Evolutionary conservation across 2,329 filamentous ascomycete genomes (phyloP), one percentile per base, ranked within the genome.

Genomic region (Lachnellula willkommii): DNA sequence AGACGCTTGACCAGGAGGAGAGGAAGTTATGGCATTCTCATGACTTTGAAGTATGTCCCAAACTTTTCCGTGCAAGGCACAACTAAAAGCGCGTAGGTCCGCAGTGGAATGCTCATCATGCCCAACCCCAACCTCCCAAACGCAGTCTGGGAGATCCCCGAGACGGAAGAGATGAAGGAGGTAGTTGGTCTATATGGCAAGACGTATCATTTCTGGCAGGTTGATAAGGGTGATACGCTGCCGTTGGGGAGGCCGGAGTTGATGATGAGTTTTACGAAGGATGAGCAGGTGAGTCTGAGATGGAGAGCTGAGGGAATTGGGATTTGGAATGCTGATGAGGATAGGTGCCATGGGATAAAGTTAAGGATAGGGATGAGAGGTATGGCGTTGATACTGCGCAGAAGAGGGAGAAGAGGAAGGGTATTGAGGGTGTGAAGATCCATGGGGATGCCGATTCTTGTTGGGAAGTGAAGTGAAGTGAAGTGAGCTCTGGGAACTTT

Each of bases 171-270:
- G 71, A 94, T 95, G 89, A 82, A 87, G 60, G 79, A 91, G 56
- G 78, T 94, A 0, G 73, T 90, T 3, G 77, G 80, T 0, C 69
- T 94, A 2, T 95, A 95, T 66, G 90, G 90, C 9, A 95, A 95
- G 69, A 83, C 87, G 1, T 94, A 87, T 70, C 90, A 95, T 69
- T 76, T 94, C 43, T 95, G 91, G 90, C 89, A 95, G 77, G 82
- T 87, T 15, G 90, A 95, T 72, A 76, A 81, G 5, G 89, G 89
- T 0, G 83, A 93, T 66, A 56, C 51, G n/a, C 64, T 87, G 53
- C 84, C 84, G 1, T 66, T 87, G 60, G 84, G 84, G 0, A 68
- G 72, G 59, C 83, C 85, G 54, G 72, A 84, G 70, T 70, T 88
- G 62, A 87, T 88, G 81, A 82, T 78, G 59, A 86, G 83, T 65